Base-by-base conservation (phyloP, 495 filamentous ascomycete species). In the Lindgomyces ingoldianus region DNA sequence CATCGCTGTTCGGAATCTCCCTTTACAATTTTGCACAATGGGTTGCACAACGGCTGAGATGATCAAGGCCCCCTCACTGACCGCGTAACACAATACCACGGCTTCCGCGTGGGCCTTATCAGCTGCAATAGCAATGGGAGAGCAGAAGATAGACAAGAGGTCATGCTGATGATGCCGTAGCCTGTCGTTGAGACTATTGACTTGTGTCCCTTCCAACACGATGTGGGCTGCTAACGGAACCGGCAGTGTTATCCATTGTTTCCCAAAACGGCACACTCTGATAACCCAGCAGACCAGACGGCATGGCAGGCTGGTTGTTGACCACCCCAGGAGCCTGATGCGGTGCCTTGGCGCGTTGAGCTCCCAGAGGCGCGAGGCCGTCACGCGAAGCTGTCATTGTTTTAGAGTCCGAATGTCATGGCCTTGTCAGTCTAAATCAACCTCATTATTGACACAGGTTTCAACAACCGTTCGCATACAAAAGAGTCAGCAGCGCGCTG, bases 211-310 rank as follows among this genome's bases (percentile, higher is more conserved):
- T 42, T 56, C 52, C 52, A 56, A 22, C 52, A 22, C 52, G 22
- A 18, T 24, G 14, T 58, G 33, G 33, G 22, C 11, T 44, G 45
- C 27, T 18, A 24, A n/a, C 45, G 49, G 57, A 22, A 19, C 10
- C 50, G 30, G 39, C 3, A 52, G 21, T n/a, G n/a, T 24, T 22
- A 44, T 48, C 26, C 46, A 50, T 60, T 45, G 57, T 26, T 57
- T 41, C 58, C 64, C 42, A 57, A 52, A n/a, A 11, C 14, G 64
- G 64, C 57, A 67, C 57, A 24, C 57, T 52, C 50, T 58, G 58
- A 67, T 62, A 62, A 33, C 57, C 57, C 47, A 36, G n/a, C n/a
- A n/a, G n/a, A n/a, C n/a, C n/a, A n/a, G n/a, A n/a, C n/a, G n/a
- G n/a, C n/a, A n/a, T n/a, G n/a, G n/a, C n/a, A n/a, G n/a, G n/a